Evolutionary conservation across 176 grass and related monocot genomes (phyloP).

Genomic region (Musa beccarii): DNA sequence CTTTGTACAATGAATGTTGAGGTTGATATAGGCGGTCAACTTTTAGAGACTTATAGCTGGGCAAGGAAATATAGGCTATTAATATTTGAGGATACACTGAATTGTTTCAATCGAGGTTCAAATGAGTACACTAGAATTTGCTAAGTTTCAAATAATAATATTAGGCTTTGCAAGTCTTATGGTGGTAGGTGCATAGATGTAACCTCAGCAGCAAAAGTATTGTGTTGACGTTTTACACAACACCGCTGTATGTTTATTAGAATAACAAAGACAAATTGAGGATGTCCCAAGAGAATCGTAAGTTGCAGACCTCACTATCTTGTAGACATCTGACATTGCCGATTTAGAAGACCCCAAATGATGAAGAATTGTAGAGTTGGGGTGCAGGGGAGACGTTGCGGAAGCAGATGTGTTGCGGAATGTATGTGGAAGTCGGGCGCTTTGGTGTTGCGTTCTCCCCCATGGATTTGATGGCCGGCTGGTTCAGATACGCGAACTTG

Average conservation of each 20-base stretch:
- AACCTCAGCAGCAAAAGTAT: neutral
- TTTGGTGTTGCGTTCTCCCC: constrained; percentile 12
- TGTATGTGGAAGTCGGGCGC: constrained; percentile 28
- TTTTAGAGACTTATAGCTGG: too few species aligned
- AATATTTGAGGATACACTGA: too few species aligned
- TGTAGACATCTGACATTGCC: neutral
- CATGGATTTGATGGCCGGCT: constrained; percentile 49
- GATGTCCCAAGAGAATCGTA: too few species aligned
- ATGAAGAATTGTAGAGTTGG: constrained; percentile 8
- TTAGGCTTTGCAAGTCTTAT: too few species aligned
- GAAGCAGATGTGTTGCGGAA: constrained; percentile 36
- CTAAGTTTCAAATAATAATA: too few species aligned
- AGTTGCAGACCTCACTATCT: neutral
- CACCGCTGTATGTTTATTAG: neutral
- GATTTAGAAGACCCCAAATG: constrained; percentile 30
- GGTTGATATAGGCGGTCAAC: too few species aligned
- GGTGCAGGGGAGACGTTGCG: constrained; percentile 23
- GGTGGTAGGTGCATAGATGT: too few species aligned
- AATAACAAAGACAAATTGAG: neutral
- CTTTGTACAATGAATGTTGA: too few species aligned
- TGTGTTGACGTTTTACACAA: neutral
- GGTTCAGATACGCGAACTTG: constrained; percentile 77
- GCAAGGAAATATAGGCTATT: too few species aligned
- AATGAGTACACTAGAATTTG: too few species aligned
- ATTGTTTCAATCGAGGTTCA: too few species aligned